Conservation (phyloP, 345 rosid genomes). For the Toxicodendron radicans region DNA sequence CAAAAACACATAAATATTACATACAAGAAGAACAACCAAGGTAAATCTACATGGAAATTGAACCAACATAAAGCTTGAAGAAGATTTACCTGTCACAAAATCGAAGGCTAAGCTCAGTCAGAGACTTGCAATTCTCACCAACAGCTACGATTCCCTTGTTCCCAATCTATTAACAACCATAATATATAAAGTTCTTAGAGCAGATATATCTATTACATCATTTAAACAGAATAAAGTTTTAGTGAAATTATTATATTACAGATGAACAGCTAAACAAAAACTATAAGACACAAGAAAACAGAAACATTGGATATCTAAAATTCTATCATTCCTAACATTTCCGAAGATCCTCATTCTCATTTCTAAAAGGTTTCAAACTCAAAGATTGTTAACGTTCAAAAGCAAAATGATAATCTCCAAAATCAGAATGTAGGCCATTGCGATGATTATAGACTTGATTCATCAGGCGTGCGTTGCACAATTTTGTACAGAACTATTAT, state of each 20-base stretch:
- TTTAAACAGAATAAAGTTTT: background rate
- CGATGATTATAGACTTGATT: background rate
- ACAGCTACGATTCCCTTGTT: slow-evolving; percentile 75
- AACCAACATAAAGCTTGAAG: background rate
- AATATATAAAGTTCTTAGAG: background rate
- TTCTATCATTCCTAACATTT: background rate
- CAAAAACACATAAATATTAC: background rate
- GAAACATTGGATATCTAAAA: background rate
- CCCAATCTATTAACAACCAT: slow-evolving; percentile 57
- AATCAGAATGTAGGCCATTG: background rate
- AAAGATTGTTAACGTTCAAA: background rate
- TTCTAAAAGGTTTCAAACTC: slow-evolving; percentile 3
- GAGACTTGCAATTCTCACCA: slow-evolving; percentile 74
- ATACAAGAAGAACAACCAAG: background rate
- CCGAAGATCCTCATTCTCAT: background rate
- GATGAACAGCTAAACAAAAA: background rate
- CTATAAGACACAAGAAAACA: background rate
- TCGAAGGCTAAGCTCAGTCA: slow-evolving; percentile 78
- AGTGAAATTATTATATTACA: background rate
- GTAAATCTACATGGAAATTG: background rate
- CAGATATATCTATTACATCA: background rate
- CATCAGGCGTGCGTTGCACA: background rate
- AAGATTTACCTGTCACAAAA: slow-evolving; percentile 73
- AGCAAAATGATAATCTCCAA: background rate
- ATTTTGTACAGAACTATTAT: too few species aligned